Evolutionary conservation across 2,329 filamentous ascomycete species (phyloP).

Genomic region (Plenodomus lindquistii): DNA sequence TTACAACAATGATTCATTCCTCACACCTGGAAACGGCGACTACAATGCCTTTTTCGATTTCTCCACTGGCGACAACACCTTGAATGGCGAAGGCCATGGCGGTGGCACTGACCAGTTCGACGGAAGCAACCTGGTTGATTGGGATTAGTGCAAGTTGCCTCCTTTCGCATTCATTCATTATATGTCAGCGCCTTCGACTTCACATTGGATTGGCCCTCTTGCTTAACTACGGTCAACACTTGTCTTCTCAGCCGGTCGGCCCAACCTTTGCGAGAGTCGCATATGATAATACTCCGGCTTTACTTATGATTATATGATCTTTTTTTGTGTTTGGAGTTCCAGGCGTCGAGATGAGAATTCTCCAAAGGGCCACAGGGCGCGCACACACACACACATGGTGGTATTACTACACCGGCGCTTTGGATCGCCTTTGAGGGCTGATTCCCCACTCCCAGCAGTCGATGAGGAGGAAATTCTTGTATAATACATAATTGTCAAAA

Average conservation of each 20-base stretch:
- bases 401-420: conserved; percentile 12
- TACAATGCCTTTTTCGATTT: conserved; percentile 31
- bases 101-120: conserved; percentile 21
- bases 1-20: conserved; percentile 18
- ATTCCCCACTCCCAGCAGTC: conserved; percentile 9
- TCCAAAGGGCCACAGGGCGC: background rate
- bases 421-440: conserved; percentile 13
- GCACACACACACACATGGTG: conserved; percentile 5
- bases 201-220: background rate
- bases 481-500: conserved; percentile 21
- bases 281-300: background rate
- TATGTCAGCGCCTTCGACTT: background rate
- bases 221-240: background rate
- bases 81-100: conserved; percentile 16
- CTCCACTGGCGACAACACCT: conserved; percentile 14
- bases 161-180: background rate
- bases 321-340: conserved; percentile 2
- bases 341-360: conserved; percentile 7
- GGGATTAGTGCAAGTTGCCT: conserved; percentile 16
- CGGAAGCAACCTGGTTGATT: conserved; percentile 27
- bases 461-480: conserved; percentile 9
- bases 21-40: conserved; percentile 26
- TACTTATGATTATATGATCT: background rate
- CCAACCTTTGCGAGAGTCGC: background rate
- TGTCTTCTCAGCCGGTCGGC: background rate